Percentiles rank a stretch among this genome's conserved stretches.
phyloP scores from a whole-genome alignment of 2,329 filamentous ascomycete species.

The Paradendryphiella salina region DNA sequence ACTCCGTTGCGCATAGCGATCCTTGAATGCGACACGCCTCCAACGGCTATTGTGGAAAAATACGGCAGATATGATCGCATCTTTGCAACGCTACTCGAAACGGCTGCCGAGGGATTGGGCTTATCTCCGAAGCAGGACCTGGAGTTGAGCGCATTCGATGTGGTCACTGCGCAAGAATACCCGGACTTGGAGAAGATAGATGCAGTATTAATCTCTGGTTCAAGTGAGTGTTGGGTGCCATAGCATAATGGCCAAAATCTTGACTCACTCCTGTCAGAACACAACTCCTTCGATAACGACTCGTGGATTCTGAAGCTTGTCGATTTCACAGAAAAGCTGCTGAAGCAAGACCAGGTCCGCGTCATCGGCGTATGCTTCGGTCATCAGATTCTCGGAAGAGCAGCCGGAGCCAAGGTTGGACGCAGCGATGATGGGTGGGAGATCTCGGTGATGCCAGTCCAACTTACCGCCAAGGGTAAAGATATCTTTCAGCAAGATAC shows the following conservation, averaged over 20 bases:
- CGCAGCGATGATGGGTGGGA: slow-evolving; percentile 76
- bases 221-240: slow-evolving; percentile 50
- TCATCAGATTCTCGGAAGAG: slow-evolving; percentile 80
- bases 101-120: slow-evolving; percentile 55
- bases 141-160: slow-evolving; percentile 67
- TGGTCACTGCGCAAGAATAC: slow-evolving; percentile 70
- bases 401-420: slow-evolving; percentile 68
- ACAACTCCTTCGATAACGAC: slow-evolving; percentile 72
- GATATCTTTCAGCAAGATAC: slow-evolving; percentile 70
- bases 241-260: not conserved
- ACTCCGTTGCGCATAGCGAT: slow-evolving; percentile 73
- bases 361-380: slow-evolving; percentile 86
- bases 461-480: slow-evolving; percentile 70
- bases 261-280: slow-evolving; percentile 52
- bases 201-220: slow-evolving; percentile 79
- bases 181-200: slow-evolving; percentile 75
- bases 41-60: slow-evolving; percentile 63
- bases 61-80: slow-evolving; percentile 73
- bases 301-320: slow-evolving; percentile 78
- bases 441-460: slow-evolving; percentile 70
- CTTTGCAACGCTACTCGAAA: slow-evolving; percentile 56
- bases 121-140: slow-evolving; percentile 51
- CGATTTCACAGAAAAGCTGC: slow-evolving; percentile 64
- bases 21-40: slow-evolving; percentile 82
- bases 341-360: slow-evolving; percentile 65